A percentile compares a stretch with the other conserved stretches of the same genome.
phyloP scores from a whole-genome alignment of 1,284 basidiomycete species.

The Microbotryum lychnidis-dioicae region DNA sequence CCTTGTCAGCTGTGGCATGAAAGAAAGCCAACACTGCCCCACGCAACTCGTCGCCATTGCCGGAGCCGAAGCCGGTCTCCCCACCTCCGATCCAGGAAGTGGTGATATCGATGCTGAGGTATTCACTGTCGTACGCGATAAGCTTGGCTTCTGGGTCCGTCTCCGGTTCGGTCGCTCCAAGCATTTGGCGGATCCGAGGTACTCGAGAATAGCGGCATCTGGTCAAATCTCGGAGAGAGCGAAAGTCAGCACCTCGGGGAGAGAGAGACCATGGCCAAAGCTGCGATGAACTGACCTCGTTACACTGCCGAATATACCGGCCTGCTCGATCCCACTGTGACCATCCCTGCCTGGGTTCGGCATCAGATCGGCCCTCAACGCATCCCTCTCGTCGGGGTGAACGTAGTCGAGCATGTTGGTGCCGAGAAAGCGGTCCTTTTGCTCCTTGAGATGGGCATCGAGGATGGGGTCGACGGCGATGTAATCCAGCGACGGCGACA shows the following conservation, averaged over 20 bases:
- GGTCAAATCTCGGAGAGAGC: not conserved
- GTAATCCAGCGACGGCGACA: slow-evolving; percentile 52
- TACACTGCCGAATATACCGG: slow-evolving; percentile 81
- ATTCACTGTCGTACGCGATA: slow-evolving; percentile 44
- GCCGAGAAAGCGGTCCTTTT: slow-evolving; percentile 61
- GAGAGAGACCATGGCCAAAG: not conserved
- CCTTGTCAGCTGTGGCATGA: slow-evolving; percentile 60
- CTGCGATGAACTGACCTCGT: slow-evolving; percentile 56
- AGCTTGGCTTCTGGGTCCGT: slow-evolving; percentile 24
- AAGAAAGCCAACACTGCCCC: slow-evolving; percentile 90
- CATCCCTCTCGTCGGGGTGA: slow-evolving; percentile 76
- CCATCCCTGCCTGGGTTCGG: slow-evolving; percentile 45
- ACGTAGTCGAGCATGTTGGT: slow-evolving; percentile 74
- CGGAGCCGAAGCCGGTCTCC: not conserved
- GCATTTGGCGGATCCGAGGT: slow-evolving; percentile 43
- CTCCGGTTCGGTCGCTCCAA: slow-evolving; percentile 42
- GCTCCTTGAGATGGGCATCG: slow-evolving; percentile 61
- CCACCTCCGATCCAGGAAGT: slow-evolving; percentile 71
- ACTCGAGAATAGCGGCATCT: slow-evolving; percentile 47
- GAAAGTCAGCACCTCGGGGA: too few species aligned
- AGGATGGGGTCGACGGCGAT: slow-evolving; percentile 85
- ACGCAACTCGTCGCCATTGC: slow-evolving; percentile 45
- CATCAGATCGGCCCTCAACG: slow-evolving; percentile 21
- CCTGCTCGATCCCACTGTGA: slow-evolving; percentile 64
- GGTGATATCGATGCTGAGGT: slow-evolving; percentile 82